Evolutionary conservation across 2,329 filamentous ascomycete species (phyloP).

Genomic region (Acephala macrosclerotiorum): DNA sequence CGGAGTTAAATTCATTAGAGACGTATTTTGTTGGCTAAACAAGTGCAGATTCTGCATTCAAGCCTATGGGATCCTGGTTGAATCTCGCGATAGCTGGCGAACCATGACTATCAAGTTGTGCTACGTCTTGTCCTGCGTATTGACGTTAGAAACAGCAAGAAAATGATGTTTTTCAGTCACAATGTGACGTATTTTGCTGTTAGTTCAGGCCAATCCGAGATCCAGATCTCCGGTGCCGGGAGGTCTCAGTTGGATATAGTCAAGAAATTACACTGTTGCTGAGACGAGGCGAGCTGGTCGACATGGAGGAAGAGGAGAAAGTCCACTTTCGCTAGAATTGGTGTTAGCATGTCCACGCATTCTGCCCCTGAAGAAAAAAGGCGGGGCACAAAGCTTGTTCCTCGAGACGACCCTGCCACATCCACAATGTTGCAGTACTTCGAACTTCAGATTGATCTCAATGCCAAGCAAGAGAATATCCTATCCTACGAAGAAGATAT

Average conservation of each 20-base stretch:
- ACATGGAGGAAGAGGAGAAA: neutral
- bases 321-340: neutral
- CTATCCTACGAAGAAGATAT: neutral
- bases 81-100: neutral
- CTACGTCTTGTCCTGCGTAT: neutral
- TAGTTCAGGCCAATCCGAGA: neutral
- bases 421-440: neutral
- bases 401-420: neutral
- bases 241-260: neutral
- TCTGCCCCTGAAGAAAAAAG: neutral
- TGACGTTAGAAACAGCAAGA: neutral
- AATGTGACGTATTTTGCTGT: neutral
- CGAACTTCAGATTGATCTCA: neutral
- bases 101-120: neutral
- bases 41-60: neutral
- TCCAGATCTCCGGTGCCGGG: neutral
- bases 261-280: neutral
- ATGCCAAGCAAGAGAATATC: neutral
- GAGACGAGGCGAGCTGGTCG: neutral
- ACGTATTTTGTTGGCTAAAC: neutral
- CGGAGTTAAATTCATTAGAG: neutral
- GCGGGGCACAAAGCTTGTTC: constrained; percentile 14
- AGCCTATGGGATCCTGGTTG: neutral
- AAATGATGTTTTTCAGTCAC: too few species aligned
- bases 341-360: constrained; percentile 5